Evolutionary conservation across 495 filamentous ascomycete genomes (phyloP).

Genomic region (Aspergillus coremiiformis): DNA sequence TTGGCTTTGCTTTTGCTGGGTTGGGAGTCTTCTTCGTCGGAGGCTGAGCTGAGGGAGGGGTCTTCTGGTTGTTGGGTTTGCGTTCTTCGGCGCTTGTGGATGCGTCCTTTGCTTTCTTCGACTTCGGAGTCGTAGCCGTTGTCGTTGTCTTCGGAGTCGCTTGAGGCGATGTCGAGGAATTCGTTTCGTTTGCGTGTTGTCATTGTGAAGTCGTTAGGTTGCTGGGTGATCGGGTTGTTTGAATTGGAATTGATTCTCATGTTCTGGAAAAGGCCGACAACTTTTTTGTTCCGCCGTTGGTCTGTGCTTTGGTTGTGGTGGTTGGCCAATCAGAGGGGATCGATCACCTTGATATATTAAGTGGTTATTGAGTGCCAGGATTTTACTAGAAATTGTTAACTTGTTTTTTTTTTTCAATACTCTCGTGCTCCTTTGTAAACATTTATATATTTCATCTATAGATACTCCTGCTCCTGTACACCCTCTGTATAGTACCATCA

Average conservation of each 20-base stretch:
- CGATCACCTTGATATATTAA: no score
- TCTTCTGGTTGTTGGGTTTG: constrained; percentile 25
- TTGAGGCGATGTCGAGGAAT: constrained; percentile 59
- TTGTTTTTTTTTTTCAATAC: not conserved
- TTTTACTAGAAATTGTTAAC: no score
- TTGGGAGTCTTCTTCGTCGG: constrained; percentile 8
- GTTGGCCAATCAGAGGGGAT: constrained; percentile 6
- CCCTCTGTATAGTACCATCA: constrained; percentile 3
- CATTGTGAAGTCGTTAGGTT: constrained; percentile 42
- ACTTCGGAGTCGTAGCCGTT: constrained; percentile 63
- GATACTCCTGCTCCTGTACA: constrained; percentile 5
- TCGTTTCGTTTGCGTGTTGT: constrained; percentile 63
- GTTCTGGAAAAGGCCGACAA: constrained; percentile 2
- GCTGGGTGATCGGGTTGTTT: not conserved
- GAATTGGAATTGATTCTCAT: not conserved
- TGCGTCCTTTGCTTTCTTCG: constrained; percentile 54
- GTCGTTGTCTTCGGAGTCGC: constrained; percentile 56
- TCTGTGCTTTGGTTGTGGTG: constrained; percentile 4
- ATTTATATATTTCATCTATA: constrained; percentile 1
- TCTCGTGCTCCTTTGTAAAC: not conserved
- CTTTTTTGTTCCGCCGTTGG: constrained; percentile 16
- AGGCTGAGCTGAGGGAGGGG: not conserved
- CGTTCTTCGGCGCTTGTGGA: constrained; percentile 55
- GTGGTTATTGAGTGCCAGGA: no score
- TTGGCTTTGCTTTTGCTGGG: constrained; percentile 25